Conservation (phyloP, 2,329 filamentous ascomycete genomes). For the Monosporascus sp. region DNA sequence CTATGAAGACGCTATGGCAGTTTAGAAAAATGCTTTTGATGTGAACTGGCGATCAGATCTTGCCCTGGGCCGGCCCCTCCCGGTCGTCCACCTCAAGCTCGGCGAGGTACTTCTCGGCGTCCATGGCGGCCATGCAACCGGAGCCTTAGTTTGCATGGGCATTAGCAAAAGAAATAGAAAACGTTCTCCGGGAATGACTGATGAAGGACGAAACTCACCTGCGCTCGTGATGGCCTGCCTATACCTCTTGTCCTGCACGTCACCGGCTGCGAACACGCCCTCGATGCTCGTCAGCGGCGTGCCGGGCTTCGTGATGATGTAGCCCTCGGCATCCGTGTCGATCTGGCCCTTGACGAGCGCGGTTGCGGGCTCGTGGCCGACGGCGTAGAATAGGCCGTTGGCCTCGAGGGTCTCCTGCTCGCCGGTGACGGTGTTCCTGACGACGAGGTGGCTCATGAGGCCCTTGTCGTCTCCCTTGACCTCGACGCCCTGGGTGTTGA, state of each 20-base stretch:
- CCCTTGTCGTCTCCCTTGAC: conserved; percentile 80
- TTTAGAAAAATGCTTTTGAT: neutral
- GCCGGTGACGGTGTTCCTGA: conserved; percentile 74
- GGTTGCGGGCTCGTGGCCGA: conserved; percentile 94
- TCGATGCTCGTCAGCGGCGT: conserved; percentile 82
- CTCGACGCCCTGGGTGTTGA: conserved; percentile 76
- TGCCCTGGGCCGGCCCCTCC: conserved; percentile 27
- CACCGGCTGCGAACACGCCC: conserved; percentile 93
- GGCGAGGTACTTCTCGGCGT: conserved; percentile 88
- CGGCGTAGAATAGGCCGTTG: conserved; percentile 93
- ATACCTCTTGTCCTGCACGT: conserved; percentile 98
- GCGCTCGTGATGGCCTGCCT: conserved; percentile 97
- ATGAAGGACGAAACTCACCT: conserved; percentile 50
- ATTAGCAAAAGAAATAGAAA: conserved; percentile 7
- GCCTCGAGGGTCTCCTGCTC: conserved; percentile 79
- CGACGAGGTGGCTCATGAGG: conserved; percentile 80
- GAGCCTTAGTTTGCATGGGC: conserved; percentile 52
- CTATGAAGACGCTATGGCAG: conserved; percentile 4
- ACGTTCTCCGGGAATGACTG: too few relatives aligned
- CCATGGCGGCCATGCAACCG: conserved; percentile 90
- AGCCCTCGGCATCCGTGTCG: conserved; percentile 82
- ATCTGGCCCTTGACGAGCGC: conserved; percentile 85
- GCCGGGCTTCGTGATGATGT: conserved; percentile 83
- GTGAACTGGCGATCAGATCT: conserved; percentile 16
- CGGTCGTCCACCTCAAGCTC: conserved; percentile 59